phyloP scores from a whole-genome alignment of 805 yeast genomes.

The Metschnikowia kunwiensis region DNA sequence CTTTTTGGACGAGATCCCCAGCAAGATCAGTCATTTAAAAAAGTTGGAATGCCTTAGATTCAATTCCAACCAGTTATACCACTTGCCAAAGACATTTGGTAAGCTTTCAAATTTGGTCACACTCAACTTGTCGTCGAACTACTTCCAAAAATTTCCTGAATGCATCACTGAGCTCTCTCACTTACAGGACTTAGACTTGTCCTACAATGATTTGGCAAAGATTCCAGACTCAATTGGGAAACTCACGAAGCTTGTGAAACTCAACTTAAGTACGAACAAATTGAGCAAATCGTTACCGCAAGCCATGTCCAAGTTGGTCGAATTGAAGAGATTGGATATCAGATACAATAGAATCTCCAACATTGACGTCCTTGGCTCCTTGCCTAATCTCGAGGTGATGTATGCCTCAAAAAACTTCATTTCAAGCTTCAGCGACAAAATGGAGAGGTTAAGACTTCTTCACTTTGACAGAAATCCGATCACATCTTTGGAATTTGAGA shows the following conservation, averaged over 20 bases:
- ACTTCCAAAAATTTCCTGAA: slow-evolving; percentile 59
- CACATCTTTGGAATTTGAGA: slow-evolving; percentile 58
- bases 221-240: slow-evolving; percentile 63
- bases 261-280: slow-evolving; percentile 73
- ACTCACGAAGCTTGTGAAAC: slow-evolving; percentile 58
- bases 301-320: slow-evolving; percentile 49
- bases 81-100: slow-evolving; percentile 60
- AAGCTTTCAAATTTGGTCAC: slow-evolving; percentile 51
- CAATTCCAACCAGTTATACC: slow-evolving; percentile 69
- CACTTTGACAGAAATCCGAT: slow-evolving; percentile 83
- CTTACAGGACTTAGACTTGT: slow-evolving; percentile 68
- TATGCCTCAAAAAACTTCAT: slow-evolving; percentile 74
- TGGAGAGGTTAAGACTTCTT: slow-evolving; percentile 62
- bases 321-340: slow-evolving; percentile 70
- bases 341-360: slow-evolving; percentile 62
- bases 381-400: slow-evolving; percentile 66
- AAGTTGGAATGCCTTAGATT: slow-evolving; percentile 59
- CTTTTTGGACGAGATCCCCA: slow-evolving; percentile 62
- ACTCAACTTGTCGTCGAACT: slow-evolving; percentile 79
- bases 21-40: slow-evolving; percentile 50
- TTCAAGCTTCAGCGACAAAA: slow-evolving; percentile 61
- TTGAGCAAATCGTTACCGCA: slow-evolving; percentile 51
- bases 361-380: slow-evolving; percentile 52
- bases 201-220: slow-evolving; percentile 66
- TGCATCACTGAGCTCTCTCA: slow-evolving; percentile 57